These are phyloP conservation scores for Chaetomium fimeti DNA, from an alignment of 495 filamentous ascomycete species.

Conservation along the genomic window DNA sequence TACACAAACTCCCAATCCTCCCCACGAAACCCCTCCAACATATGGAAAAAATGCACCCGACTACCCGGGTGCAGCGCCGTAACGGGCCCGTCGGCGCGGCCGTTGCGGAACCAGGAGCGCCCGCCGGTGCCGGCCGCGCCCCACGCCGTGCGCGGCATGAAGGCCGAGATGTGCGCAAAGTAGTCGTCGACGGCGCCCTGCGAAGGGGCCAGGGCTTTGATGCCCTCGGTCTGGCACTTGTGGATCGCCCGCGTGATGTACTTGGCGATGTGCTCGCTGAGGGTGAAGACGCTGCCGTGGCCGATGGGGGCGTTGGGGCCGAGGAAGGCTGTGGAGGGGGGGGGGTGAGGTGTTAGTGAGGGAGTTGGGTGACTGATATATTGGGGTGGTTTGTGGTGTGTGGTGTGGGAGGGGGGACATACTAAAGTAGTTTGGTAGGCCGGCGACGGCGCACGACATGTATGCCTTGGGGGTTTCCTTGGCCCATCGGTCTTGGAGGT, in stretches of 20 bases:
- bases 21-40: slow-evolving; percentile 47
- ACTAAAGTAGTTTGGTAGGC: slow-evolving; percentile 53
- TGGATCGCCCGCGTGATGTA: slow-evolving; percentile 46
- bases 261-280: slow-evolving; percentile 47
- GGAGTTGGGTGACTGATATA: neutral
- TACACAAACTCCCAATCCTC: slow-evolving; percentile 54
- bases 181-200: slow-evolving; percentile 48
- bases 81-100: slow-evolving; percentile 45
- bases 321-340: slow-evolving; percentile 38
- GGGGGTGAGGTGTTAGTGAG: slow-evolving; percentile 29
- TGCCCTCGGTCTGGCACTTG: slow-evolving; percentile 48
- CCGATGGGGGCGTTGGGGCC: slow-evolving; percentile 52
- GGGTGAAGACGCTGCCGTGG: slow-evolving; percentile 50
- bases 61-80: slow-evolving; percentile 51
- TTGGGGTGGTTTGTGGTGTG: too few relatives aligned
- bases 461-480: slow-evolving; percentile 43
- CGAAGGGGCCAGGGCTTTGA: slow-evolving; percentile 43
- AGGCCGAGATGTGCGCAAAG: slow-evolving; percentile 43
- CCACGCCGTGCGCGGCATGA: slow-evolving; percentile 53
- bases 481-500: slow-evolving; percentile 45
- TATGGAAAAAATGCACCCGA: slow-evolving; percentile 53
- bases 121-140: slow-evolving; percentile 35
- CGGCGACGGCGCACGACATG: slow-evolving; percentile 47
- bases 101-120: slow-evolving; percentile 53
- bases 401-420: slow-evolving; percentile 24